phyloP scores from a whole-genome alignment of 2,329 filamentous ascomycete species.

The Shiraia bambusicola region DNA sequence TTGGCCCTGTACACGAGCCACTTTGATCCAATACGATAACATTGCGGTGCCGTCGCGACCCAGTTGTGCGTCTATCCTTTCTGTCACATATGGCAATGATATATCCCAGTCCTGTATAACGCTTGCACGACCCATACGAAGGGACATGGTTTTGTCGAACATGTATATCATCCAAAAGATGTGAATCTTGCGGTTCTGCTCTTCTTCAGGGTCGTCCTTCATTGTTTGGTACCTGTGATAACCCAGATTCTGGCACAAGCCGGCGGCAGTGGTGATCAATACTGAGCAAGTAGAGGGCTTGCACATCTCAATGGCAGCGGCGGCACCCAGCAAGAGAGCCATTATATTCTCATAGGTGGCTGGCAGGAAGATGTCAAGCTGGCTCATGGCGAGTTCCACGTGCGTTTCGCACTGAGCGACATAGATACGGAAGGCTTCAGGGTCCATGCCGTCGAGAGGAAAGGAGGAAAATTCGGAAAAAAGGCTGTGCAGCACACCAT shows the following conservation, averaged over 20 bases:
- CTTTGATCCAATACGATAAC: constrained; percentile 39
- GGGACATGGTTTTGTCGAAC: constrained; percentile 43
- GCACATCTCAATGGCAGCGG: constrained; percentile 37
- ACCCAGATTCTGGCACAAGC: constrained; percentile 36
- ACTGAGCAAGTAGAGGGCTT: constrained; percentile 41
- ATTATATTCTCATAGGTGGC: constrained; percentile 42
- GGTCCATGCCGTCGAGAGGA: constrained; percentile 15
- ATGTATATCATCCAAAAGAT: constrained; percentile 44
- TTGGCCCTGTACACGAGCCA: constrained; percentile 38
- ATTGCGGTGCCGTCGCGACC: constrained; percentile 19
- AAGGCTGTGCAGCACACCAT: constrained; percentile 32
- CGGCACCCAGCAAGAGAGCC: constrained; percentile 34
- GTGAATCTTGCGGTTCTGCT: constrained; percentile 32
- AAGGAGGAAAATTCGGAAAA: constrained; percentile 31
- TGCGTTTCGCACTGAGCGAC: constrained; percentile 42
- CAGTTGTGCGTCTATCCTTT: constrained; percentile 4
- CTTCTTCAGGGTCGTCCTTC: constrained; percentile 34
- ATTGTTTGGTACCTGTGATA: constrained; percentile 41
- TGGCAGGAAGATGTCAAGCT: constrained; percentile 37
- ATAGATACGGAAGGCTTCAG: constrained; percentile 7
- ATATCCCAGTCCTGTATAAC: constrained; percentile 45
- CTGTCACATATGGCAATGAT: constrained; percentile 25
- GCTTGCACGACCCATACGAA: constrained; percentile 41
- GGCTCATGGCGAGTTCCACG: constrained; percentile 43
- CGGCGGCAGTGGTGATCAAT: constrained; percentile 34